These are phyloP conservation scores for Trichomonascaceae sp. DNA, from an alignment of 1,139 yeast species.

Conservation along the genomic window DNA sequence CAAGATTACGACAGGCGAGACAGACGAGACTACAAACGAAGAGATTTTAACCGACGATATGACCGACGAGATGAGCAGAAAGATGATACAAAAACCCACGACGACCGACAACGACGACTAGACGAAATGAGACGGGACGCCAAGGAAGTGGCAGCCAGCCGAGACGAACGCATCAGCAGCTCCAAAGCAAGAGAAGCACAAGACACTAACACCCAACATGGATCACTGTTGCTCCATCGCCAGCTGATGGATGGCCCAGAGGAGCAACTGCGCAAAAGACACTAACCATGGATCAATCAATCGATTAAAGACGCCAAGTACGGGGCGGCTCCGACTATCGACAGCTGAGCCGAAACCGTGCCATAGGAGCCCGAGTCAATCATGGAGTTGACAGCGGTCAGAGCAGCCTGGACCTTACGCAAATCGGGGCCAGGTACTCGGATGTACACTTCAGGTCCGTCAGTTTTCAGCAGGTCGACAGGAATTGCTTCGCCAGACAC, in stretches of 20 bases:
- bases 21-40: neutral
- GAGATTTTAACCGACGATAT: neutral
- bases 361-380: constrained; percentile 8
- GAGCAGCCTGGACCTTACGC: constrained; percentile 15
- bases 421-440: constrained; percentile 17
- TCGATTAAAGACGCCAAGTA: constrained; percentile 13
- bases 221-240: too few species aligned
- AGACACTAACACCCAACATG: too few species aligned
- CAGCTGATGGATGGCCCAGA: too few species aligned
- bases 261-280: too few species aligned
- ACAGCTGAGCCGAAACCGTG: constrained; percentile 10
- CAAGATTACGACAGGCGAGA: neutral
- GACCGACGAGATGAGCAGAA: neutral
- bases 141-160: constrained; percentile 47
- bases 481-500: constrained; percentile 31
- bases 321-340: constrained; percentile 15
- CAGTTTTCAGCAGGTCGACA: constrained; percentile 24
- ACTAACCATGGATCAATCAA: neutral
- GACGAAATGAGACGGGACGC: constrained; percentile 44
- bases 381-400: constrained; percentile 7
- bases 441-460: constrained; percentile 14
- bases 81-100: too few species aligned
- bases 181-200: constrained; percentile 55
- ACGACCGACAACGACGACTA: constrained; percentile 34
- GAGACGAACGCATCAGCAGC: constrained; percentile 37